A percentile compares a stretch with the other conserved stretches of the same genome.
These are phyloP conservation scores for Arachnopeziza araneosa DNA, from an alignment of 2,329 filamentous ascomycete species.

Conservation along the genomic window DNA sequence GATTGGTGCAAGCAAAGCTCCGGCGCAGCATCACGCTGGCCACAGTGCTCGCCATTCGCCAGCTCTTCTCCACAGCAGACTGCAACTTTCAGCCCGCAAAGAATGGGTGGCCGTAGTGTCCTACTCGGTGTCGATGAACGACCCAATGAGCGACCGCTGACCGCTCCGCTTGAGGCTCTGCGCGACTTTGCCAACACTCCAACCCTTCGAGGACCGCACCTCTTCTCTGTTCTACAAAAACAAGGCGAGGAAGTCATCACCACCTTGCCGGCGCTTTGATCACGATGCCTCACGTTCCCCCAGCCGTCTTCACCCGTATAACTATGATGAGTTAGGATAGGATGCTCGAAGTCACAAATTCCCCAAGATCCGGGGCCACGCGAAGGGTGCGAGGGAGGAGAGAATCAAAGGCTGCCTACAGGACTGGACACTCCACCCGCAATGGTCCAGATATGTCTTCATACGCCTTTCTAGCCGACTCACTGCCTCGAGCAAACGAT, in stretches of 20 bases:
- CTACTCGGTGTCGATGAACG: no score
- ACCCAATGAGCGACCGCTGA: no score
- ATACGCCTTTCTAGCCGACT: slow-evolving; percentile 8
- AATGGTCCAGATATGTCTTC: background rate
- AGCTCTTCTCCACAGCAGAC: no score
- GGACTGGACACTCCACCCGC: slow-evolving; percentile 8
- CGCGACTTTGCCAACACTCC: background rate
- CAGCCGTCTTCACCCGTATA: background rate
- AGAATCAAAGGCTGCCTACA: slow-evolving; percentile 18
- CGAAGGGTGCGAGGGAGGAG: slow-evolving; percentile 13
- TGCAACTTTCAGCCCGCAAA: no score
- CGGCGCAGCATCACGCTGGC: no score
- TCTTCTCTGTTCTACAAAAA: background rate
- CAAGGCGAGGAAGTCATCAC: background rate
- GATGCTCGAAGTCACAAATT: slow-evolving; percentile 14
- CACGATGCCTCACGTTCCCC: background rate
- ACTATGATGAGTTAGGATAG: slow-evolving; percentile 4
- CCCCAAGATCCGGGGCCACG: slow-evolving; percentile 2
- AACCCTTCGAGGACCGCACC: background rate
- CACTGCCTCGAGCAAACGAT: slow-evolving; percentile 1
- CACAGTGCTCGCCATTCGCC: no score
- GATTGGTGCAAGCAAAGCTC: no score
- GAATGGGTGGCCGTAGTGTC: no score
- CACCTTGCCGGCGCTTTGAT: slow-evolving; percentile 2
- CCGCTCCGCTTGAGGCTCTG: background rate